These are phyloP conservation scores for Penicillium sp. DNA, from an alignment of 2,329 filamentous ascomycete species.

Conservation along the genomic window DNA sequence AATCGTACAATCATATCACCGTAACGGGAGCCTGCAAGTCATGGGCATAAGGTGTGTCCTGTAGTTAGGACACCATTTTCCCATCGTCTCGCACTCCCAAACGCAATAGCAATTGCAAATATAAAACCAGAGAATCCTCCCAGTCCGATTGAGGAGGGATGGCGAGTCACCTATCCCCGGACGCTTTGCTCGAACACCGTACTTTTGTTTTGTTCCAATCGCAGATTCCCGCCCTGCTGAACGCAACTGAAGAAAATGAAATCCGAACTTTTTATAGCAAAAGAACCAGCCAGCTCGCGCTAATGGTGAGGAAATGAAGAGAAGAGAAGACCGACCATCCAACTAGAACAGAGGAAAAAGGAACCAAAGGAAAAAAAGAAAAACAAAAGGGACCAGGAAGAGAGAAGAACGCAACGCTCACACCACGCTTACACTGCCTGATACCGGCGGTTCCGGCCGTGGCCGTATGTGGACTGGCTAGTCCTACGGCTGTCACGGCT, in stretches of 20 bases:
- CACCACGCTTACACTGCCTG: slow-evolving; percentile 1
- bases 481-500: slow-evolving; percentile 37
- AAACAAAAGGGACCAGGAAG: neutral
- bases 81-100: slow-evolving; percentile 4
- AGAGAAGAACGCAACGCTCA: neutral
- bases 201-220: slow-evolving; percentile 17
- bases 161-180: neutral
- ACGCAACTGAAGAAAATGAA: slow-evolving; percentile 5
- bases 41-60: neutral
- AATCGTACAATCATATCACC: slow-evolving; percentile 36
- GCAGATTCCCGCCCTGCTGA: slow-evolving; percentile 12
- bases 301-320: slow-evolving; percentile 8
- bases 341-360: neutral
- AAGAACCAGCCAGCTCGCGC: slow-evolving; percentile 6
- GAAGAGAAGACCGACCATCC: slow-evolving; percentile 7
- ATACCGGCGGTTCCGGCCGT: slow-evolving; percentile 23
- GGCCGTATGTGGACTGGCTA: slow-evolving; percentile 36
- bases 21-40: slow-evolving; percentile 13
- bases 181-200: slow-evolving; percentile 14
- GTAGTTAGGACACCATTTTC: neutral
- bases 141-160: slow-evolving; percentile 11
- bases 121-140: slow-evolving; percentile 21
- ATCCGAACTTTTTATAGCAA: slow-evolving; percentile 22
- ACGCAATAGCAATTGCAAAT: slow-evolving; percentile 20
- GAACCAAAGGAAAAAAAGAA: neutral